Base-by-base conservation (phyloP, 805 yeast species). In the Candida vaughaniae region DNA sequence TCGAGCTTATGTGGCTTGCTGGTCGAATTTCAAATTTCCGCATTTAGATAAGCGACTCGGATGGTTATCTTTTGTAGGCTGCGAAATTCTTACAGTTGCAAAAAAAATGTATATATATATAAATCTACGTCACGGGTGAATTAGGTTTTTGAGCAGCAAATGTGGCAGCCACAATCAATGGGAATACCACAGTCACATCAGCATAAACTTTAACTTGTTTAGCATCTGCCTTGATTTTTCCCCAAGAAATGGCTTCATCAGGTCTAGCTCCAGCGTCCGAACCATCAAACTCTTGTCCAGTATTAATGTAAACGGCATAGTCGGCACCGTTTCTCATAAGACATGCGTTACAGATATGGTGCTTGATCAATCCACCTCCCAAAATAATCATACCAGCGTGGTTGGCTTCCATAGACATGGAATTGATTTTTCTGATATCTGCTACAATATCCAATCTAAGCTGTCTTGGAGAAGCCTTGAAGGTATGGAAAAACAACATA, bases 261-360 rank as follows among this genome's bases (percentile, higher is more conserved):
- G 98, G 98, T 60, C 99, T 79, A 5, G 99, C 99, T 47, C 99
- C 99, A 8, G 99, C 98, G 62, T 93, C 99, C 16, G 96, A 87
- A 31, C 99, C 99, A 58, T 93, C 99, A 53, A 89, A 93, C 60
- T 93, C 99, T 66, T 93, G 98, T 31, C 96, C 99, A 11, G 99
- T 93, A 64, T 93, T 93, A 60, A 93, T 91, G 64, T 78, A 93
- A 14, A 93, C 96, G 5, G 99, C 98, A 58, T 82, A 88, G 60
- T 93, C 99, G 16, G 99, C 99, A 54, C 99, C 99, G 53, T 93
- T 95, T 72, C 99, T 84, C 99, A 93, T 93, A 51, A 93, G 71
- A 59, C 98, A 91, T 10, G 99, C 99, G 56, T 93, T 93, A 53
- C 95, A 90, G 51, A 93, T 93, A 59, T 93, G 99, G 60, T 93